Evolutionary conservation across 176 grass and related monocot species (phyloP).

Genomic region (Dendrocalamus sinicus): DNA sequence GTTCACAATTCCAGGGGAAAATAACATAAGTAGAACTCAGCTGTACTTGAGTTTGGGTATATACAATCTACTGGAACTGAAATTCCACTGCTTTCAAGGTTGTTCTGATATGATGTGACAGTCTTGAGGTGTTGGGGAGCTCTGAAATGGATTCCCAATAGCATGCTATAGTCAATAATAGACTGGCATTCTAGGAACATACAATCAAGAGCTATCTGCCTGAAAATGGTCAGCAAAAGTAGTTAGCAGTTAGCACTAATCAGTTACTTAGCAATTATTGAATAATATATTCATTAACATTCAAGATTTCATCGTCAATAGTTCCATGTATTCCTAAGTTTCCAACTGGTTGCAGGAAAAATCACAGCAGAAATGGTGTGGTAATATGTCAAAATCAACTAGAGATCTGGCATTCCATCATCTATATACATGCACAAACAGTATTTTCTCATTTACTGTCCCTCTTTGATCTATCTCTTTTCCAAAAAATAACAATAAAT

Average conservation of each 20-base stretch:
- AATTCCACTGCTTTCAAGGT: conserved; percentile 52
- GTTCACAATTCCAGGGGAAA: neutral
- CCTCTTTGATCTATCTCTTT: neutral
- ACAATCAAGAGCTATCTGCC: conserved; percentile 93
- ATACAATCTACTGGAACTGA: conserved; percentile 53
- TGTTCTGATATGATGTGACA: conserved; percentile 48
- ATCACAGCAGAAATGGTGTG: neutral
- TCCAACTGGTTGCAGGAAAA: neutral
- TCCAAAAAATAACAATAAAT: neutral
- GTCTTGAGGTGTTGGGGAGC: conserved; percentile 81
- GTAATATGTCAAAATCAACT: conserved; percentile 1
- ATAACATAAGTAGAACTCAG: neutral
- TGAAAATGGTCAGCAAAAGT: conserved; percentile 51
- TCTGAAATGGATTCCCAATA: conserved; percentile 96
- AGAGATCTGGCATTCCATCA: conserved; percentile 14
- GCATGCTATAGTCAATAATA: conserved; percentile 98
- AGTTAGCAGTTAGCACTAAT: neutral
- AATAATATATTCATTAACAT: neutral
- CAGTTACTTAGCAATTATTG: neutral
- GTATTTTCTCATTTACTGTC: neutral
- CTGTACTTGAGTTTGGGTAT: conserved; percentile 40
- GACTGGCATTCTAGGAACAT: conserved; percentile 97
- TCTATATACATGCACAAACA: neutral
- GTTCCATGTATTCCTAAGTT: neutral
- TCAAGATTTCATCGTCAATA: neutral